Conservation (phyloP, 495 filamentous ascomycete species). For the Aspergillus heteromorphus region DNA sequence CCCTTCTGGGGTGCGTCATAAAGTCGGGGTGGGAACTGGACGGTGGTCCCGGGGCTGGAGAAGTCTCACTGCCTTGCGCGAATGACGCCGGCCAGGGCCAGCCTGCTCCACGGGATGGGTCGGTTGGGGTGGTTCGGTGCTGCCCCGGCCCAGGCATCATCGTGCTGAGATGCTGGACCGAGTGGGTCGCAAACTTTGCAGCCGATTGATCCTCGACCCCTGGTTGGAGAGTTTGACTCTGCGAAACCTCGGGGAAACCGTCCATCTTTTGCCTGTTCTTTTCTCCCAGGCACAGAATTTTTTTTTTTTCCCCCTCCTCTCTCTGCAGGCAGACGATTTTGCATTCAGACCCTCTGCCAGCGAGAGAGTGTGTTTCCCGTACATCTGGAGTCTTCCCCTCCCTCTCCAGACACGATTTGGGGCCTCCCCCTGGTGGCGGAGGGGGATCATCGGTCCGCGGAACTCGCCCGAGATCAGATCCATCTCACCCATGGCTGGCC, state of each 20-base stretch:
- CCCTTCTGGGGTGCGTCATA: constrained; percentile 4
- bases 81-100: background rate
- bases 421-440: background rate
- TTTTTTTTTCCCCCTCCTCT: no score
- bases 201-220: background rate
- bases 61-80: background rate
- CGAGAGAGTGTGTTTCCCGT: no score
- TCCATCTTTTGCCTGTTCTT: background rate
- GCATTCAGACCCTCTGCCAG: no score
- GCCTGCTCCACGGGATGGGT: background rate
- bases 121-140: background rate
- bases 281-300: background rate
- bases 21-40: constrained; percentile 1
- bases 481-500: background rate
- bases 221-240: background rate
- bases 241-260: constrained; percentile 1
- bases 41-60: background rate
- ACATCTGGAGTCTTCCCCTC: no score
- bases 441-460: background rate
- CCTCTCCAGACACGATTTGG: background rate
- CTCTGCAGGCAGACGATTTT: background rate
- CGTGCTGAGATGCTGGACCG: no score
- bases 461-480: background rate
- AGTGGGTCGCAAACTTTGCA: background rate
- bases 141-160: background rate